Evolutionary conservation across 164 flowering plant species (phyloP).

Genomic region (Stephania yunnanensis): DNA sequence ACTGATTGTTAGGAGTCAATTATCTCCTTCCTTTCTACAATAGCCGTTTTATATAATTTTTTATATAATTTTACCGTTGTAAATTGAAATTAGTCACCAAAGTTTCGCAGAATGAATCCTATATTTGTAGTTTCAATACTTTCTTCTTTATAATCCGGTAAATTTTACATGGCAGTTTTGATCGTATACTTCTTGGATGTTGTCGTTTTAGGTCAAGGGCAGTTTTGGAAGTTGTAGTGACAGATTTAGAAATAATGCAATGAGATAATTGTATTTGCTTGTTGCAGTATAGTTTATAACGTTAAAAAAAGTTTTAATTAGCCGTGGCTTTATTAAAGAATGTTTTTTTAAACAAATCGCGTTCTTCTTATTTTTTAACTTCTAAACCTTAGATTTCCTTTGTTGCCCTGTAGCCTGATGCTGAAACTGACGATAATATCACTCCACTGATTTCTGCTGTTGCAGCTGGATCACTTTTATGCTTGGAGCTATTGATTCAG

Average conservation of each 20-base stretch:
- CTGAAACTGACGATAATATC: constrained; percentile 76
- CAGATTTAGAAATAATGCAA: neutral
- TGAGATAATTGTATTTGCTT: neutral
- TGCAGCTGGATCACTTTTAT: constrained; percentile 75
- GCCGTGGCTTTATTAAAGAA: neutral
- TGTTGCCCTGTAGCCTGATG: constrained; percentile 72
- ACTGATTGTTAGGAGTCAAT: too few species aligned
- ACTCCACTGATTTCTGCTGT: constrained; percentile 87
- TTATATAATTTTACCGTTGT: too few species aligned
- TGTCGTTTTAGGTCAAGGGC: neutral
- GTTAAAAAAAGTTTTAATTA: neutral
- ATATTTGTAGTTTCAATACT: too few species aligned
- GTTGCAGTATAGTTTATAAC: neutral
- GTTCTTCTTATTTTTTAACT: neutral
- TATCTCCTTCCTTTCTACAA: too few species aligned
- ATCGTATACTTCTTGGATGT: neutral
- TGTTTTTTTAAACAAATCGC: neutral
- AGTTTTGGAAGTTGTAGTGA: neutral
- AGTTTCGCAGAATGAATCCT: too few species aligned
- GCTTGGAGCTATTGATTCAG: constrained; percentile 79
- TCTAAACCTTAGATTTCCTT: neutral
- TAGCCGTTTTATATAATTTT: too few species aligned
- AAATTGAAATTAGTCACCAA: too few species aligned
- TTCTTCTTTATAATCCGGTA: too few species aligned
- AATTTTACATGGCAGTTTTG: neutral